A percentile compares a stretch with the other conserved stretches of the same genome.
Evolutionary conservation across 345 rosid species (phyloP).

Genomic region (Atalantia buxifolia): DNA sequence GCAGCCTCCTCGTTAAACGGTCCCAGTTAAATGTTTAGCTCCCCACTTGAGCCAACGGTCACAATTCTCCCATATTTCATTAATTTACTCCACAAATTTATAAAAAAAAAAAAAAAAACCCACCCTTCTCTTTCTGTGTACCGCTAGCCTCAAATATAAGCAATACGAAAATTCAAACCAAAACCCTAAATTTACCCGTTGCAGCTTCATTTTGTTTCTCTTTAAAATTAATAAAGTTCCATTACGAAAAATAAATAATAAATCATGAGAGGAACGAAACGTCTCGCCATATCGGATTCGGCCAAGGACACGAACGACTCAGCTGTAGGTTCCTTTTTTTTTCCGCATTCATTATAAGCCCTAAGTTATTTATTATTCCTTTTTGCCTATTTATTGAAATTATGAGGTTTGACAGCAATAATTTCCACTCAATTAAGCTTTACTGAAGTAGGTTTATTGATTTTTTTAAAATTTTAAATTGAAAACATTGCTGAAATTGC

Average conservation of each 20-base stretch:
- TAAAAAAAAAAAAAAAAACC: background rate
- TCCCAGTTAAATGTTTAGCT: conserved; percentile 27
- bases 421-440: background rate
- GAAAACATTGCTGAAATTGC: background rate
- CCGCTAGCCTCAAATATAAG: conserved; percentile 12
- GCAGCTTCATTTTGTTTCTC: conserved; percentile 8
- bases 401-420: background rate
- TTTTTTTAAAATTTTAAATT: background rate
- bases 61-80: background rate
- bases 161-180: conserved; percentile 14
- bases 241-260: background rate
- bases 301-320: conserved; percentile 46
- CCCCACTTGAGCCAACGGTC: conserved; percentile 48
- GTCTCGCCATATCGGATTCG: conserved; percentile 53
- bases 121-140: background rate
- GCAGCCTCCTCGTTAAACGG: conserved; percentile 20
- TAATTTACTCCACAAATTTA: conserved; percentile 3
- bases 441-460: background rate
- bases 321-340: conserved; percentile 43
- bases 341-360: conserved; percentile 10
- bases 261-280: conserved; percentile 70
- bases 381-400: background rate
- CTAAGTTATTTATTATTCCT: conserved; percentile 6
- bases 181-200: conserved; percentile 34
- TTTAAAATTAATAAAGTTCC: background rate